Evolutionary conservation across 129 eudicot species (phyloP).

Genomic region (Flaveria robusta): DNA sequence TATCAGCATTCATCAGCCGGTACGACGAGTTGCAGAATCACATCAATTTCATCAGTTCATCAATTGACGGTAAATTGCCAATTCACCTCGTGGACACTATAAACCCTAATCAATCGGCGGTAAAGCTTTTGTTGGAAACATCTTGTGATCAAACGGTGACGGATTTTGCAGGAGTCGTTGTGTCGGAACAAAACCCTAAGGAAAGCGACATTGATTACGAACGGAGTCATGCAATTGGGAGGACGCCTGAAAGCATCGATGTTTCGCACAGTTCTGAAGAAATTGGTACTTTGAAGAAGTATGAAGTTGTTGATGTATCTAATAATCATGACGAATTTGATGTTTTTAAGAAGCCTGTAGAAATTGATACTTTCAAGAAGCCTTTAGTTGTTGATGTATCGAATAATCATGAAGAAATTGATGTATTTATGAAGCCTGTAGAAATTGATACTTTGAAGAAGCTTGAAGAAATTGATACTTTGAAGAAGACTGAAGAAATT

Average conservation of each 20-base stretch:
- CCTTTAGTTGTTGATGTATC: neutral
- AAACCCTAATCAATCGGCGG: conserved; percentile 17
- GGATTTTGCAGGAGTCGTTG: neutral
- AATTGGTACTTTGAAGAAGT: conserved; percentile 6
- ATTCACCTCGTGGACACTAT: neutral
- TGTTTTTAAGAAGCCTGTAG: neutral
- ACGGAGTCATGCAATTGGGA: conserved; percentile 3
- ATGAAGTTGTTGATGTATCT: neutral
- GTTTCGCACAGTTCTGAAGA: conserved; percentile 5
- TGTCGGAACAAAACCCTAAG: conserved; percentile 22
- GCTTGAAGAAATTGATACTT: no score
- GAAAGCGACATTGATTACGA: conserved; percentile 4
- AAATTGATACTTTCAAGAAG: neutral
- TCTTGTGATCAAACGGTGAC: neutral
- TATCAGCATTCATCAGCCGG: conserved; percentile 52
- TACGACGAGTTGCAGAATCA: conserved; percentile 56
- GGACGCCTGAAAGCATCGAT: neutral
- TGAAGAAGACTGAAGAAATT: no score
- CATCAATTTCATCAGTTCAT: conserved; percentile 38
- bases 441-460: neutral
- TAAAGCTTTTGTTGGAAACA: neutral
- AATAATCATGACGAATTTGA: neutral
- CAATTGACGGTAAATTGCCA: conserved; percentile 43
- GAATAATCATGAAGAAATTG: neutral
- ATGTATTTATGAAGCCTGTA: neutral